Base-by-base conservation (phyloP, 305 asterid species). In the Vinca major region DNA sequence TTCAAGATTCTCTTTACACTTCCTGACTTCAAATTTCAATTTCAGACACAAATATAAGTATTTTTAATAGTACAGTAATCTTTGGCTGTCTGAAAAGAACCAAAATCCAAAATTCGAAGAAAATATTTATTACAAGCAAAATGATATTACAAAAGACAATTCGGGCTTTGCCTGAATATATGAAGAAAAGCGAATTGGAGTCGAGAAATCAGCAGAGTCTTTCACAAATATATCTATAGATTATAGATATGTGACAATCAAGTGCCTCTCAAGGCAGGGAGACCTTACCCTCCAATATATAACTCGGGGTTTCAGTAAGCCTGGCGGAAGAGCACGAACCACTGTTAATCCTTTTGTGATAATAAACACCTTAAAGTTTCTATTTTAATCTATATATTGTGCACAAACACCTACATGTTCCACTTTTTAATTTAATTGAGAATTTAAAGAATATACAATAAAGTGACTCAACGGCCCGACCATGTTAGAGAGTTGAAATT, bases 121-220 rank as follows among this genome's bases (percentile, higher is more conserved):
- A 47, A 49, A 48, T 56, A 50, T 26, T 26, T 53, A 63, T 17
- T 69, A 48, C 41, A 65, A 58, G 61, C 53, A 65, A 76, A 71
- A 48, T 17, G 55, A 26, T 1, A 26, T 1, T 45, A 39, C 68
- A 62, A 69, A 75, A 65, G 74, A 64, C 74, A 83, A 83, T 79
- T 72, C 68, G 83, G 83, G 80, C 74, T 66, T 72, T 74, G 74
- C 73, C 75, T 77, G 79, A 65, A 66, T 55, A 71, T 72, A 78
- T 65, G 78, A 81, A 76, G 60, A 58, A 70, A 17, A 75, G 68
- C 49, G 52, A 67, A 4, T 52, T 69, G 71, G 52, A 65, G 74
- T 72, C 69, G 71, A 58, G 56, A 75, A 80, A 61, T 61, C 65
- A 61, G 26, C 7, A 4, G 9, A 50, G 20, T 16, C 54, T 50